A percentile compares a stretch with the other conserved stretches of the same genome.
These are phyloP conservation scores for Penicillium sp. DNA, from an alignment of 2,329 filamentous ascomycete species.

Conservation along the genomic window DNA sequence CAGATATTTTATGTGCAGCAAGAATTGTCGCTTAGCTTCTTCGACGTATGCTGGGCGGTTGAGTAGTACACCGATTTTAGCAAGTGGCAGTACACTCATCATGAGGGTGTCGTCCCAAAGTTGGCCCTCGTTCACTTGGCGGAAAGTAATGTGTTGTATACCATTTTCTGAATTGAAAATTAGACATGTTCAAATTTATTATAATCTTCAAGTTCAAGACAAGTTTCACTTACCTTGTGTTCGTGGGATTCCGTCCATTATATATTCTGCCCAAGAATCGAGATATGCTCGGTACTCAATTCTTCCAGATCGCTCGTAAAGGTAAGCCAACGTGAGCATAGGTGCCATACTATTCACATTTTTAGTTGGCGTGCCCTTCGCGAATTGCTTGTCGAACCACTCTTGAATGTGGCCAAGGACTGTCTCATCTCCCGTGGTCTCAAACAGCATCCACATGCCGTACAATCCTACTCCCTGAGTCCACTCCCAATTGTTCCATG, in stretches of 20 bases:
- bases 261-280: slow-evolving; percentile 9
- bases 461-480: slow-evolving; percentile 6
- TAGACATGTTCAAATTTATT: neutral
- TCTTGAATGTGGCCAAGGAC: slow-evolving; percentile 6
- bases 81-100: slow-evolving; percentile 9
- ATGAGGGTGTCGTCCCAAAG: slow-evolving; percentile 8
- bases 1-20: slow-evolving; percentile 3
- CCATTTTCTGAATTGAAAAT: neutral
- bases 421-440: slow-evolving; percentile 2
- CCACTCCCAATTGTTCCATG: slow-evolving; percentile 9
- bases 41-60: slow-evolving; percentile 5
- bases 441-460: slow-evolving; percentile 8
- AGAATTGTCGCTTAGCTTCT: slow-evolving; percentile 7
- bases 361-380: slow-evolving; percentile 4
- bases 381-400: slow-evolving; percentile 8
- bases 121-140: slow-evolving; percentile 7
- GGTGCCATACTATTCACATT: slow-evolving; percentile 10
- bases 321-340: slow-evolving; percentile 5
- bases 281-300: slow-evolving; percentile 5
- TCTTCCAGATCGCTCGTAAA: slow-evolving; percentile 3
- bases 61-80: slow-evolving; percentile 5
- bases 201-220: neutral
- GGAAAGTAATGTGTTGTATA: slow-evolving; percentile 7
- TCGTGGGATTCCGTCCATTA: slow-evolving; percentile 7
- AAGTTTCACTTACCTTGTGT: slow-evolving; percentile 1